Conservation (phyloP, 495 filamentous ascomycete genomes). For the Daldinia grandis region DNA sequence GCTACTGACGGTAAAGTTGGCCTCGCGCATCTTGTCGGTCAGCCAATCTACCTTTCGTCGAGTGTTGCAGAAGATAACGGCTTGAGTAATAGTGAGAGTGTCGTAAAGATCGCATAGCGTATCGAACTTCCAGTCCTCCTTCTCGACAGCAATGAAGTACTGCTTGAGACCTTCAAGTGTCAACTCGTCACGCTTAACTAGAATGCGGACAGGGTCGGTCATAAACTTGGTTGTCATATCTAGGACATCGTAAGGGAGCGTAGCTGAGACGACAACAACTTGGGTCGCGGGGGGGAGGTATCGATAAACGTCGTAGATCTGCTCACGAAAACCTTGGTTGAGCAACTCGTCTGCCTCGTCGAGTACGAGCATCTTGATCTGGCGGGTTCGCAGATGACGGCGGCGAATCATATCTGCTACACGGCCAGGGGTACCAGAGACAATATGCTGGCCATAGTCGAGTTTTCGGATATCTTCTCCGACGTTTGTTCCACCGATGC, state of each 20-base stretch:
- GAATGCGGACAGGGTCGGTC: constrained; percentile 96
- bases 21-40: constrained; percentile 97
- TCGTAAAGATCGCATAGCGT: constrained; percentile 99
- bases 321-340: constrained; percentile 95
- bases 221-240: constrained; percentile 99
- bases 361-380: constrained; percentile 99
- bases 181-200: constrained; percentile 99
- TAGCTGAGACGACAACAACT: constrained; percentile 97
- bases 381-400: constrained; percentile 87
- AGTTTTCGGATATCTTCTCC: constrained; percentile 97
- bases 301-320: constrained; percentile 99
- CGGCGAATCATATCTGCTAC: constrained; percentile 99
- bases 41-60: constrained; percentile 99
- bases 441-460: constrained; percentile 95
- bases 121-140: constrained; percentile 99
- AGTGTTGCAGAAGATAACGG: constrained; percentile 99
- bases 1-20: constrained; percentile 96
- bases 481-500: constrained; percentile 97
- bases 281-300: constrained; percentile 95
- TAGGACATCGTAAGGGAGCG: constrained; percentile 95
- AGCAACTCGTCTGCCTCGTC: constrained; percentile 94
- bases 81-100: constrained; percentile 97
- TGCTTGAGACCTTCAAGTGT: constrained; percentile 98
- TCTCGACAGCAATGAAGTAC: constrained; percentile 99
- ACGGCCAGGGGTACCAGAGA: constrained; percentile 93